These are phyloP conservation scores for Yamadazyma conglobata DNA, from an alignment of 1,139 yeast species.

Conservation along the genomic window DNA sequence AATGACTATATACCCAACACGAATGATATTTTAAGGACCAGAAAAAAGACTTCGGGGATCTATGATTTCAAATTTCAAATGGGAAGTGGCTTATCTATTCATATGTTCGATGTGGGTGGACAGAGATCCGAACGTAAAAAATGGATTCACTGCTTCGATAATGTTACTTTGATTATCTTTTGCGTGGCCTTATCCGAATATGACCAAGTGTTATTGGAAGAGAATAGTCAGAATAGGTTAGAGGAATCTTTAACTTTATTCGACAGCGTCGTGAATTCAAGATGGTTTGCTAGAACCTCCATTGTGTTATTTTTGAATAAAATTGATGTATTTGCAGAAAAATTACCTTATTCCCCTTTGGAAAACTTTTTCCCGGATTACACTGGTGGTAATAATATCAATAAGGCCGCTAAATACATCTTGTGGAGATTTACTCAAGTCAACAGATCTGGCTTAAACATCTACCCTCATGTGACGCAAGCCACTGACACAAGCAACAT, in stretches of 20 bases:
- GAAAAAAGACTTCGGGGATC: constrained; percentile 92
- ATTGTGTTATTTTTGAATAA: constrained; percentile 83
- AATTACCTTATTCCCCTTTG: constrained; percentile 75
- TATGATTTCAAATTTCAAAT: constrained; percentile 77
- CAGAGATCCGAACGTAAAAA: constrained; percentile 90
- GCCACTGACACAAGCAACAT: constrained; percentile 93
- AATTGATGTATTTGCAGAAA: constrained; percentile 85
- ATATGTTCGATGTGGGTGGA: constrained; percentile 92
- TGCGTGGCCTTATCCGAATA: constrained; percentile 90
- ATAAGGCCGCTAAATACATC: constrained; percentile 92
- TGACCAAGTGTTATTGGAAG: constrained; percentile 82
- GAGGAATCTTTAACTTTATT: constrained; percentile 83
- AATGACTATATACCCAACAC: constrained; percentile 67
- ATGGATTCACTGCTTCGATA: constrained; percentile 95
- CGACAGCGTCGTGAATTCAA: constrained; percentile 88
- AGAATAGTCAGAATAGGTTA: constrained; percentile 72
- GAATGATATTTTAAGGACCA: constrained; percentile 77
- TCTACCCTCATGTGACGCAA: constrained; percentile 90
- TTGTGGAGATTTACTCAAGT: constrained; percentile 87
- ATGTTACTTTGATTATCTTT: constrained; percentile 82
- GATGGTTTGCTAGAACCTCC: constrained; percentile 89
- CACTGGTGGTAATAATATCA: constrained; percentile 82
- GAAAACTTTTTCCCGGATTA: constrained; percentile 87
- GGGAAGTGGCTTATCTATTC: constrained; percentile 69
- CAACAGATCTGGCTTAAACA: constrained; percentile 75